Evolutionary conservation across 768 basidiomycete species (phyloP).

Genomic region (Postia placenta): DNA sequence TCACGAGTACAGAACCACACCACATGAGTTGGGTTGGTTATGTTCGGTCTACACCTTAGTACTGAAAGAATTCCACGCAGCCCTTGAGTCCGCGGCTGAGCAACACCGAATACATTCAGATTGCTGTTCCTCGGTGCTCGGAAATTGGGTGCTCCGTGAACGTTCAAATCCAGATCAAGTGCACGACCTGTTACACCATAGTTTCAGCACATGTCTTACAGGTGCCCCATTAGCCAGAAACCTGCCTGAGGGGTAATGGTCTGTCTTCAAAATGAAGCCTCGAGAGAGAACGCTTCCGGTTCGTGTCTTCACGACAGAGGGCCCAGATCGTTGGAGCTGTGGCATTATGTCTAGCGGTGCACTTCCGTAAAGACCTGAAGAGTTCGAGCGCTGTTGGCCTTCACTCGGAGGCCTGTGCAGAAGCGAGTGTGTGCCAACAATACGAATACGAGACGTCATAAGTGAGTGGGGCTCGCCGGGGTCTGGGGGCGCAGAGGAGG

Average conservation of each 20-base stretch:
- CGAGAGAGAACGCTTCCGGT: slow-evolving; percentile 78
- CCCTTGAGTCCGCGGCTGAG: slow-evolving; percentile 91
- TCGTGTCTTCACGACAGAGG: slow-evolving; percentile 77
- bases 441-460: not conserved
- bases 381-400: not conserved
- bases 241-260: slow-evolving; percentile 72
- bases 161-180: slow-evolving; percentile 82
- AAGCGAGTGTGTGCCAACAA: too few relatives aligned
- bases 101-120: slow-evolving; percentile 91
- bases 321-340: slow-evolving; percentile 57
- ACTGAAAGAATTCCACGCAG: slow-evolving; percentile 85
- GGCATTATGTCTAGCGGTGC: slow-evolving; percentile 53
- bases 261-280: slow-evolving; percentile 93
- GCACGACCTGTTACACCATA: slow-evolving; percentile 61
- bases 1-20: slow-evolving; percentile 98
- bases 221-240: not conserved
- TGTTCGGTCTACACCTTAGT: slow-evolving; percentile 67
- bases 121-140: slow-evolving; percentile 71
- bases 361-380: not conserved
- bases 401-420: not conserved
- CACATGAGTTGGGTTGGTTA: slow-evolving; percentile 59
- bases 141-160: slow-evolving; percentile 96
- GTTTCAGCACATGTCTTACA: not conserved
- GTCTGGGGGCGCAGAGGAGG: slow-evolving; percentile 10
- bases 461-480: not conserved